These are phyloP conservation scores for Tanacetum coccineum DNA, from an alignment of 129 eudicot species.

Conservation along the genomic window DNA sequence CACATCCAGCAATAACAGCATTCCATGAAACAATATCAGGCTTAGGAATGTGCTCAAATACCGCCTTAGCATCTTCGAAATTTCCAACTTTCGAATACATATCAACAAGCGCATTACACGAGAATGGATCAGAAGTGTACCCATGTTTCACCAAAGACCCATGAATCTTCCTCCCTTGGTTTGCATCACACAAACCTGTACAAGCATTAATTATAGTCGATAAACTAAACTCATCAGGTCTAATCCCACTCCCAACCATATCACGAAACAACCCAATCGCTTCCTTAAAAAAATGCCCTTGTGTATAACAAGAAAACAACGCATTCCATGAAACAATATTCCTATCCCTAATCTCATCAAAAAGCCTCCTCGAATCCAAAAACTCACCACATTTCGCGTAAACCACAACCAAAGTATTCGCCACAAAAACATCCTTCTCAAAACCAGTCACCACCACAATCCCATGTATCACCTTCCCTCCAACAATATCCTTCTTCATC, in stretches of 20 bases:
- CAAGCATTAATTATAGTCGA: constrained; percentile 81
- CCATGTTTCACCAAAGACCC: constrained; percentile 78
- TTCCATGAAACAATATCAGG: constrained; percentile 93
- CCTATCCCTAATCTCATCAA: constrained; percentile 58
- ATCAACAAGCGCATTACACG: constrained; percentile 79
- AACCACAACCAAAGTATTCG: constrained; percentile 68
- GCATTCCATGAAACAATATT: constrained; percentile 85
- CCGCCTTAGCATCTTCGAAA: constrained; percentile 48
- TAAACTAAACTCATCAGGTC: constrained; percentile 77
- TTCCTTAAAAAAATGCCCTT: constrained; percentile 41
- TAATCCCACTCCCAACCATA: constrained; percentile 55
- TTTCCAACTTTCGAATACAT: constrained; percentile 84
- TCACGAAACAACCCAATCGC: constrained; percentile 65
- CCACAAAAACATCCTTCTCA: constrained; percentile 70
- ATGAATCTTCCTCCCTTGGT: constrained; percentile 61
- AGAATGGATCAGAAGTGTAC: constrained; percentile 58
- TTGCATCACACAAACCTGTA: constrained; percentile 52
- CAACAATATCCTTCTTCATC: constrained; percentile 45
- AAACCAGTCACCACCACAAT: constrained; percentile 59
- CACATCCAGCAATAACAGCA: constrained; percentile 80
- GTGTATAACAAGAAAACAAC: constrained; percentile 51
- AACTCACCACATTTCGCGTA: constrained; percentile 71
- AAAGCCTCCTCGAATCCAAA: constrained; percentile 57
- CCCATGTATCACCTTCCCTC: constrained; percentile 77
- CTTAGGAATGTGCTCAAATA: constrained; percentile 44